Evolutionary conservation across 108 stramenopile species (phyloP).

Genomic region (Pseudonitzschia multiseries): DNA sequence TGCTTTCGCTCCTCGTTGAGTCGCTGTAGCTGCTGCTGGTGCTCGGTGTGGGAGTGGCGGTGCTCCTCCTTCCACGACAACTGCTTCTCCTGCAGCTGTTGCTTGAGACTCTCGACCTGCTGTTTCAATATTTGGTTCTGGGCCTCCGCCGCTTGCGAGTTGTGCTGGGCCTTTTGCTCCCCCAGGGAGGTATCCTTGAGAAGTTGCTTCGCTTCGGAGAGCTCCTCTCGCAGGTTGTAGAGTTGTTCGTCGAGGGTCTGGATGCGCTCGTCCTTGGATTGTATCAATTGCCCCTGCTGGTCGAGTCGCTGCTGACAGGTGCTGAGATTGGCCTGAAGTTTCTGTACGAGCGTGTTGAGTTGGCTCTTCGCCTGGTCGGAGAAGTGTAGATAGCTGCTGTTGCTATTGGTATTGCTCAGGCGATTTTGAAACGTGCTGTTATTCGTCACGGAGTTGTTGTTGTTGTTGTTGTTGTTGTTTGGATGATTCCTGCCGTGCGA

Average conservation of each 20-base stretch:
- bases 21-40: constrained; percentile 26
- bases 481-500: not conserved
- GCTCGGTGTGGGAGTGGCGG: constrained; percentile 20
- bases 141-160: constrained; percentile 11
- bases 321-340: constrained; percentile 25
- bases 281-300: constrained; percentile 27
- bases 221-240: constrained; percentile 21
- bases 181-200: constrained; percentile 6
- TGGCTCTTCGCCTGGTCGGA: constrained; percentile 25
- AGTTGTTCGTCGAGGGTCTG: constrained; percentile 4
- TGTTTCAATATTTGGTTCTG: constrained; percentile 24
- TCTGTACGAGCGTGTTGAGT: constrained; percentile 26
- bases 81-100: constrained; percentile 21
- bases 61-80: constrained; percentile 11
- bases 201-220: constrained; percentile 7
- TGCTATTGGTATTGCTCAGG: not conserved
- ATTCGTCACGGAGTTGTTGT: not conserved
- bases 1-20: constrained; percentile 24
- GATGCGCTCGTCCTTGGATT: constrained; percentile 19
- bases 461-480: not conserved
- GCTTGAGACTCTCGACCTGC: constrained; percentile 21
- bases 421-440: not conserved
- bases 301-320: constrained; percentile 39
- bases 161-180: constrained; percentile 19
- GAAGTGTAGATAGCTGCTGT: not conserved